phyloP scores from a whole-genome alignment of 176 grass and related monocot genomes.

The Poa pratensis region DNA sequence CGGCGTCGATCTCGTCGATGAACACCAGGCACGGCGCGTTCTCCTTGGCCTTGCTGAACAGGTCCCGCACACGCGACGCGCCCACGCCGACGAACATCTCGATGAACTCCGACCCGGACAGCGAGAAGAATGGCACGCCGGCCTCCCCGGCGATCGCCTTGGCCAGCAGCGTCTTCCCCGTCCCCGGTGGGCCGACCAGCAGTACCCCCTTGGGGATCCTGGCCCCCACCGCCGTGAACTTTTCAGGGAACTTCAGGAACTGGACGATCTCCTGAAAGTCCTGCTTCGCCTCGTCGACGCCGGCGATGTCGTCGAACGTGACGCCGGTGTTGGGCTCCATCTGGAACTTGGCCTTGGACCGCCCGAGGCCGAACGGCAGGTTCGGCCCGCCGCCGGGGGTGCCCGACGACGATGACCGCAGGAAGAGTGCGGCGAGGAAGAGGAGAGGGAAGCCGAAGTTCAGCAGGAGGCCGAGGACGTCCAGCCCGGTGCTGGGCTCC shows the following conservation, averaged over 20 bases:
- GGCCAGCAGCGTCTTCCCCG: slow-evolving; percentile 80
- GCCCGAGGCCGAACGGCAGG: slow-evolving; percentile 74
- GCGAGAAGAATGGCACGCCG: slow-evolving; percentile 84
- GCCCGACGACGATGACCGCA: slow-evolving; percentile 26
- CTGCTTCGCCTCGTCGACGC: slow-evolving; percentile 84
- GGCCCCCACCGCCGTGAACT: slow-evolving; percentile 73
- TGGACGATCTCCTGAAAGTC: slow-evolving; percentile 93
- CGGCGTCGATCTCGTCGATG: slow-evolving; percentile 85
- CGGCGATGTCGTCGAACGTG: slow-evolving; percentile 82
- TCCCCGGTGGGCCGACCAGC: slow-evolving; percentile 63
- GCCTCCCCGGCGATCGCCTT: slow-evolving; percentile 87
- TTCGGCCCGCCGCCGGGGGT: slow-evolving; percentile 40
- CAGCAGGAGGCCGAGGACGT: slow-evolving; percentile 57
- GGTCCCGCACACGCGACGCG: slow-evolving; percentile 76
- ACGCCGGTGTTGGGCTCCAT: slow-evolving; percentile 91
- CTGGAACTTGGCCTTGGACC: slow-evolving; percentile 81
- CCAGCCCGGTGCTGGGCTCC: slow-evolving; percentile 50
- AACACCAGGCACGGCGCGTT: slow-evolving; percentile 78
- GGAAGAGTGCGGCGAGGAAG: slow-evolving; percentile 58
- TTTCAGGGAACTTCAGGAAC: slow-evolving; percentile 66
- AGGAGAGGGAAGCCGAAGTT: slow-evolving; percentile 67
- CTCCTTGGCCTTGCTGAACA: slow-evolving; percentile 70
- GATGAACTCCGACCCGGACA: slow-evolving; percentile 87
- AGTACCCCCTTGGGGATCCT: slow-evolving; percentile 77
- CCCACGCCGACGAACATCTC: slow-evolving; percentile 88